phyloP scores from a whole-genome alignment of 371 early-diverging fungal species.

The Coemansia sp. region DNA sequence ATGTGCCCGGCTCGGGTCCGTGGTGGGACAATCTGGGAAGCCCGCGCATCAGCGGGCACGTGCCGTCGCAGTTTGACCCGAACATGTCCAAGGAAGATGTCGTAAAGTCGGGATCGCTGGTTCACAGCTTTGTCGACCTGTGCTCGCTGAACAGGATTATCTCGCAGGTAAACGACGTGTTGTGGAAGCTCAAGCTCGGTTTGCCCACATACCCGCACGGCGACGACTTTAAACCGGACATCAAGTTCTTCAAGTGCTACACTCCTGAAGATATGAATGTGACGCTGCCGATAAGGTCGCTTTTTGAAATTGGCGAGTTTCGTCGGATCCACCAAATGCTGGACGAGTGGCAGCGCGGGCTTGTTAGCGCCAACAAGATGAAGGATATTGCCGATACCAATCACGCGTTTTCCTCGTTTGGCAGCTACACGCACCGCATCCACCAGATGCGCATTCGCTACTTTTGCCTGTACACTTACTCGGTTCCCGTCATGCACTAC shows the following conservation, averaged over 20 bases:
- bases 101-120: constrained; percentile 9
- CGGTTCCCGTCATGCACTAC: constrained; percentile 22
- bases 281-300: constrained; percentile 8
- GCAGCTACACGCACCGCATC: constrained; percentile 25
- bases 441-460: constrained; percentile 35
- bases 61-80: constrained; percentile 11
- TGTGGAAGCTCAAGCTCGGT: constrained; percentile 33
- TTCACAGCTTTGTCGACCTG: constrained; percentile 23
- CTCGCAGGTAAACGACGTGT: constrained; percentile 18
- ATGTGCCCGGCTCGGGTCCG: constrained; percentile 19
- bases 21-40: constrained; percentile 30
- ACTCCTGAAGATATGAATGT: not conserved
- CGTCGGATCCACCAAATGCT: constrained; percentile 10
- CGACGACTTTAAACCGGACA: constrained; percentile 10
- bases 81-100: constrained; percentile 6
- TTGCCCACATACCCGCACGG: constrained; percentile 9
- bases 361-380: constrained; percentile 20
- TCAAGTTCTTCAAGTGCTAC: constrained; percentile 15
- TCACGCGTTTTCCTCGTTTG: constrained; percentile 24
- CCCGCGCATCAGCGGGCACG: constrained; percentile 4
- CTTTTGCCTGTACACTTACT: constrained; percentile 35
- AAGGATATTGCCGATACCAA: not conserved
- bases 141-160: constrained; percentile 23
- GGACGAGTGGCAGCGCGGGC: constrained; percentile 14
- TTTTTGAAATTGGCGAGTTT: constrained; percentile 35